Evolutionary conservation across 2,329 filamentous ascomycete species (phyloP).

Genomic region (Acarospora socialis): DNA sequence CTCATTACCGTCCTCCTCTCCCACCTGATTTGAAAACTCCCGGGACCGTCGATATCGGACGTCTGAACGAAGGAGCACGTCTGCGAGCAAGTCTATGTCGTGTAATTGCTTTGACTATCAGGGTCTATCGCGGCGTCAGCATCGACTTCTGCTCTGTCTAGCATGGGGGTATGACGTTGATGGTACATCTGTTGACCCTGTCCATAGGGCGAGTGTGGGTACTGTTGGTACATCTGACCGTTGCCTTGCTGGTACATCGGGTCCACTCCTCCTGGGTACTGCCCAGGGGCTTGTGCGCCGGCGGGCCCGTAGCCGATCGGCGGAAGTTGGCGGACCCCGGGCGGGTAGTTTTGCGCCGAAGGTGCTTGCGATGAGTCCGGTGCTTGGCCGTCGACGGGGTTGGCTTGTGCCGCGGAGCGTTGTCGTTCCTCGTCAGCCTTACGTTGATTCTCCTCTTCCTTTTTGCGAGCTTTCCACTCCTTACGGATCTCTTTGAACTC

Average conservation of each 20-base stretch:
- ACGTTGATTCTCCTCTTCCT: constrained; percentile 85
- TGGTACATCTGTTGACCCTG: constrained; percentile 37
- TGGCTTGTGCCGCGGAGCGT: constrained; percentile 46
- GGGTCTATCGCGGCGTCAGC: constrained; percentile 1
- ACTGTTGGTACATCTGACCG: constrained; percentile 29
- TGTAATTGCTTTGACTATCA: neutral
- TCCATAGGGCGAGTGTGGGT: constrained; percentile 36
- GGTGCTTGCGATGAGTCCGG: constrained; percentile 33
- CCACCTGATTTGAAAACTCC: no score
- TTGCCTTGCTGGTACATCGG: constrained; percentile 35
- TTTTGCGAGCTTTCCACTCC: constrained; percentile 98
- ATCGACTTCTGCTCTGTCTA: neutral
- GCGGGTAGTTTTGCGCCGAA: no score
- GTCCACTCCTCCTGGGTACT: constrained; percentile 43
- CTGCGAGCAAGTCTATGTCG: neutral
- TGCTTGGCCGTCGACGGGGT: constrained; percentile 34
- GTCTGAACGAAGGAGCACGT: no score
- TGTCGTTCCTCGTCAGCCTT: constrained; percentile 80
- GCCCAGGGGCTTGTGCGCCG: constrained; percentile 39
- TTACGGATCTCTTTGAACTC: constrained; percentile 99
- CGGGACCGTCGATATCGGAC: no score
- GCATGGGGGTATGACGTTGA: constrained; percentile 31
- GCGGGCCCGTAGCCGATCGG: no score
- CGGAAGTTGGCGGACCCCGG: constrained; percentile 22
- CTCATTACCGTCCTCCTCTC: no score